phyloP scores from a whole-genome alignment of 441 rosid species.

The Jatropha multifida region DNA sequence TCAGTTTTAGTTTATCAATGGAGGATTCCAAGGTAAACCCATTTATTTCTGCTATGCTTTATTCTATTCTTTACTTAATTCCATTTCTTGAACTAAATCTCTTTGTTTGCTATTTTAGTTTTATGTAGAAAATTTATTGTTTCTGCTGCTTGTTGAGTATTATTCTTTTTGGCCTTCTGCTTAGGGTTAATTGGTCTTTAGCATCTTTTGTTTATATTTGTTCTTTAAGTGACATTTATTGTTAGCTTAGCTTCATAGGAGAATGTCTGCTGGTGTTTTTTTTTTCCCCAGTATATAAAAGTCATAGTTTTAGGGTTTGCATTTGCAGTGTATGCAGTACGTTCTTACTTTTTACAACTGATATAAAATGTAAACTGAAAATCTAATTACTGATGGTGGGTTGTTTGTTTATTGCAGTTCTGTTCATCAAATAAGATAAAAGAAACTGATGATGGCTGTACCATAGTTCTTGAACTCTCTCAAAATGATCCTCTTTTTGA shows the following conservation, averaged over 20 bases:
- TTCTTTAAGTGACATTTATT: background rate
- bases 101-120: background rate
- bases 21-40: conserved; percentile 17
- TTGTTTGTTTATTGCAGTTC: conserved; percentile 32
- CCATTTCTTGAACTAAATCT: background rate
- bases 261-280: background rate
- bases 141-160: background rate
- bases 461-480: conserved; percentile 50
- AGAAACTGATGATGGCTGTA: conserved; percentile 33
- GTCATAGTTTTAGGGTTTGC: background rate
- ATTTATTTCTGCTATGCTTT: background rate
- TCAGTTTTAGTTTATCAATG: conserved; percentile 2
- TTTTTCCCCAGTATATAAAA: background rate
- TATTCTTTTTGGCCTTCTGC: background rate
- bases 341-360: background rate
- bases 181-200: background rate
- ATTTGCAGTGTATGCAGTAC: no score
- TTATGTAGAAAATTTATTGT: background rate
- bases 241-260: background rate
- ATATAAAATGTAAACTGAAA: background rate
- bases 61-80: background rate
- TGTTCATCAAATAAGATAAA: conserved; percentile 18
- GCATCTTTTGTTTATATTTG: background rate
- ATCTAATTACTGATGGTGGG: background rate
- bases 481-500: conserved; percentile 55